Conservation (phyloP, 78 protist species). For the Parvularia atlantis region DNA sequence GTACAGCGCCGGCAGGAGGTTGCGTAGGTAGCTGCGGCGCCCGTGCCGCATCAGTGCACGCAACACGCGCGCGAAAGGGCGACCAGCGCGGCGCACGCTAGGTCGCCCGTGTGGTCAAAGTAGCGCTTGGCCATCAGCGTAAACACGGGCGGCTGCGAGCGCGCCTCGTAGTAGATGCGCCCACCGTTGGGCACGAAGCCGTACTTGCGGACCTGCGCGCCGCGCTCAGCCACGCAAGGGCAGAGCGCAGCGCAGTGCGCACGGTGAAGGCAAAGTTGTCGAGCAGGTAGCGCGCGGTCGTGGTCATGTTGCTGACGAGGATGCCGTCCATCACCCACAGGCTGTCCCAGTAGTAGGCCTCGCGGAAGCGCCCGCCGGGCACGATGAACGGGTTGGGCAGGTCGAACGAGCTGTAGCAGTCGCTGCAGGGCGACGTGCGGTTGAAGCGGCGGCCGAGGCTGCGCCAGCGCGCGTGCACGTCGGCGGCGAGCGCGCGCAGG, state of each 20-base stretch:
- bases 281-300: background rate
- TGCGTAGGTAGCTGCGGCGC: background rate
- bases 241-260: too few species aligned
- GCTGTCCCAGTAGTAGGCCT: conserved; percentile 62
- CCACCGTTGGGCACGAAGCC: conserved; percentile 77
- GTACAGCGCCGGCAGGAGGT: conserved; percentile 33
- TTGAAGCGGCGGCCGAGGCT: conserved; percentile 3
- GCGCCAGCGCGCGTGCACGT: conserved; percentile 22
- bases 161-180: conserved; percentile 42
- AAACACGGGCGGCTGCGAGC: conserved; percentile 67
- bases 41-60: too few species aligned
- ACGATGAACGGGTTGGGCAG: conserved; percentile 52
- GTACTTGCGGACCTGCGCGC: background rate
- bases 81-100: too few species aligned
- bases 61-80: too few species aligned
- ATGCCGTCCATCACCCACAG: conserved; percentile 54
- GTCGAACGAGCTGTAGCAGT: conserved; percentile 2
- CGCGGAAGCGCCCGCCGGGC: conserved; percentile 61
- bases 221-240: too few species aligned
- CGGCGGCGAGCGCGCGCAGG: background rate
- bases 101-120: conserved; percentile 13
- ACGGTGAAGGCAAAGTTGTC: background rate
- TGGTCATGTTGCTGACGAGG: conserved; percentile 4
- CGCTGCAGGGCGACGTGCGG: conserved; percentile 19
- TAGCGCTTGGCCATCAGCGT: conserved; percentile 44